phyloP scores from a whole-genome alignment of 2,329 filamentous ascomycete species.

The Thermothelomyces thermophilus region DNA sequence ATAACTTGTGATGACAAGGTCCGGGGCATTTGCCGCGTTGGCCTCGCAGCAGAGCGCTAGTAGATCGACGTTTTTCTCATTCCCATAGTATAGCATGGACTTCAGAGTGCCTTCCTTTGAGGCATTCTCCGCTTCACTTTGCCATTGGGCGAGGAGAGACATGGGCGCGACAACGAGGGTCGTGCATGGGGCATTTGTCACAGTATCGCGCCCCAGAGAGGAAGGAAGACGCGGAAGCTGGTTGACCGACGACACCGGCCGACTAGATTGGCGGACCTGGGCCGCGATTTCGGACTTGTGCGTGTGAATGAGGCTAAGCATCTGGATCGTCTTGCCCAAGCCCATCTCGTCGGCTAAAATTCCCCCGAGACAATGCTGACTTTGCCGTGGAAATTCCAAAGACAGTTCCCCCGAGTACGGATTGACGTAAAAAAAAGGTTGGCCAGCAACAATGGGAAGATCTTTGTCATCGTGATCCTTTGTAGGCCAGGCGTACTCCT shows the following conservation, averaged over 20 bases:
- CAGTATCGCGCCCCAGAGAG: constrained; percentile 40
- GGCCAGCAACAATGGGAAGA: constrained; percentile 57
- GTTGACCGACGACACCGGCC: constrained; percentile 42
- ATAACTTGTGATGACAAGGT: constrained; percentile 92
- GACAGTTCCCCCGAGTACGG: constrained; percentile 94
- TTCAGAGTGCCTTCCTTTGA: constrained; percentile 78
- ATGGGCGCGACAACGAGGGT: constrained; percentile 95
- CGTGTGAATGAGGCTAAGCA: constrained; percentile 87
- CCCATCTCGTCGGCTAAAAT: constrained; percentile 97
- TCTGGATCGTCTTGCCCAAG: constrained; percentile 95
- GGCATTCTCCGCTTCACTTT: constrained; percentile 87
- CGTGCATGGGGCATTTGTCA: constrained; percentile 72
- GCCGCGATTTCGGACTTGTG: constrained; percentile 57
- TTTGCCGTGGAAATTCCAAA: constrained; percentile 83
- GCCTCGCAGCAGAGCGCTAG: constrained; percentile 69
- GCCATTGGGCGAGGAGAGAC: constrained; percentile 94
- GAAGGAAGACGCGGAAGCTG: constrained; percentile 56
- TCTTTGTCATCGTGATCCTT: constrained; percentile 82
- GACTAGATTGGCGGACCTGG: constrained; percentile 30
- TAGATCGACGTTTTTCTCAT: constrained; percentile 73
- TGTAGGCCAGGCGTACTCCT: constrained; percentile 84
- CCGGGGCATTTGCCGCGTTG: constrained; percentile 70
- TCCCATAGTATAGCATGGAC: constrained; percentile 85
- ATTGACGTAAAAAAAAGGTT: constrained; percentile 84
- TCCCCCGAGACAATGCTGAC: constrained; percentile 89